Conservation (phyloP, 1,139 yeast species). For the Candida tunisiensis region DNA sequence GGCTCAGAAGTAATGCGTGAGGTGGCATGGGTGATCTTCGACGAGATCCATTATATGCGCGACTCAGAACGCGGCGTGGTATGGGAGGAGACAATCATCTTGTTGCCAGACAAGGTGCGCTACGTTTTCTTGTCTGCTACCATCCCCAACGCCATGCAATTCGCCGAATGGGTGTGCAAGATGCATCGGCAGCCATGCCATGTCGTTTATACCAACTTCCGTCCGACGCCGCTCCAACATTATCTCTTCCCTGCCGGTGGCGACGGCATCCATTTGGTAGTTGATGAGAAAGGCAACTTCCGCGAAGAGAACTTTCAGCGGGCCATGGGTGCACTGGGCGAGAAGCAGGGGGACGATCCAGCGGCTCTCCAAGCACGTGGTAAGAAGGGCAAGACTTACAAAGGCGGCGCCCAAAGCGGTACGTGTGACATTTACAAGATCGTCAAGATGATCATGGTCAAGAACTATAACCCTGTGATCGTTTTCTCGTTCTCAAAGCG, state of each 20-base stretch:
- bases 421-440: constrained; percentile 80
- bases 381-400: constrained; percentile 76
- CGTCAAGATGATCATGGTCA: constrained; percentile 94
- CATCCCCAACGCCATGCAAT: constrained; percentile 95
- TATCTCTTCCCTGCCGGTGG: constrained; percentile 95
- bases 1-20: constrained; percentile 95
- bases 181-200: constrained; percentile 95
- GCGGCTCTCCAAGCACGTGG: constrained; percentile 26
- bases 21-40: constrained; percentile 93
- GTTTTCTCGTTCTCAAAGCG: constrained; percentile 93
- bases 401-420: constrained; percentile 72
- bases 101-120: constrained; percentile 90
- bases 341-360: constrained; percentile 74
- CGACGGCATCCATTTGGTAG: constrained; percentile 92
- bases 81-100: constrained; percentile 96
- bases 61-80: constrained; percentile 97
- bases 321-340: constrained; percentile 90
- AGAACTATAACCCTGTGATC: constrained; percentile 92
- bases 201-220: constrained; percentile 94
- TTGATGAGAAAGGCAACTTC: constrained; percentile 91
- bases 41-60: constrained; percentile 94
- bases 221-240: constrained; percentile 98
- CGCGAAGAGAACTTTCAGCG: constrained; percentile 96
- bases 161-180: constrained; percentile 96
- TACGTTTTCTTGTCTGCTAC: constrained; percentile 87